These are phyloP conservation scores for Ilex asprella DNA, from an alignment of 257 asterid species.

Conservation along the genomic window DNA sequence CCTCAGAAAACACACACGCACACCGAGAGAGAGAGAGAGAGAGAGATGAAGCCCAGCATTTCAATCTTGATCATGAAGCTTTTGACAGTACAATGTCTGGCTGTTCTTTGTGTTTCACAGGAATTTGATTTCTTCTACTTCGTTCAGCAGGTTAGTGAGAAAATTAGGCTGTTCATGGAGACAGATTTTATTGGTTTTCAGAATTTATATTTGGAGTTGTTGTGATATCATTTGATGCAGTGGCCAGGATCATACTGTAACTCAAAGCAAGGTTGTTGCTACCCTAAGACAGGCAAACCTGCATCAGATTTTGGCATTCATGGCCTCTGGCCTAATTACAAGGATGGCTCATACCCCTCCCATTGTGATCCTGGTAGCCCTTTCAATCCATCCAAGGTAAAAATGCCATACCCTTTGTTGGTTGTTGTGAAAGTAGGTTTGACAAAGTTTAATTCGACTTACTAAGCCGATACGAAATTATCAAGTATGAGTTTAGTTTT, in stretches of 20 bases:
- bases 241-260: constrained; percentile 25
- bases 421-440: no score
- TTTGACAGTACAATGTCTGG: constrained; percentile 1
- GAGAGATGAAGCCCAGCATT: not conserved
- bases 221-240: constrained; percentile 12
- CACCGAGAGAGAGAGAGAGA: not conserved
- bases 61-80: not conserved
- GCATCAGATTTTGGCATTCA: constrained; percentile 20
- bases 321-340: constrained; percentile 23
- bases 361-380: constrained; percentile 10
- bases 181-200: not conserved
- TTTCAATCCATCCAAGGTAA: constrained; percentile 16
- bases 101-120: constrained; percentile 5
- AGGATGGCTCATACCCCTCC: constrained; percentile 12
- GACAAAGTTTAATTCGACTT: no score
- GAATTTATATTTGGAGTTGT: not conserved
- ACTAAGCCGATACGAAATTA: no score
- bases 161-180: not conserved
- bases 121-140: constrained; percentile 24
- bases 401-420: no score
- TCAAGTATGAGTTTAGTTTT: no score
- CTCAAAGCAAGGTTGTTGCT: constrained; percentile 8
- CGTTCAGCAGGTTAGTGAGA: constrained; percentile 18
- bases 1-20: not conserved
- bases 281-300: constrained; percentile 23